Evolutionary conservation across 2,329 filamentous ascomycete species (phyloP).

Genomic region (Metarhizium brunneum): DNA sequence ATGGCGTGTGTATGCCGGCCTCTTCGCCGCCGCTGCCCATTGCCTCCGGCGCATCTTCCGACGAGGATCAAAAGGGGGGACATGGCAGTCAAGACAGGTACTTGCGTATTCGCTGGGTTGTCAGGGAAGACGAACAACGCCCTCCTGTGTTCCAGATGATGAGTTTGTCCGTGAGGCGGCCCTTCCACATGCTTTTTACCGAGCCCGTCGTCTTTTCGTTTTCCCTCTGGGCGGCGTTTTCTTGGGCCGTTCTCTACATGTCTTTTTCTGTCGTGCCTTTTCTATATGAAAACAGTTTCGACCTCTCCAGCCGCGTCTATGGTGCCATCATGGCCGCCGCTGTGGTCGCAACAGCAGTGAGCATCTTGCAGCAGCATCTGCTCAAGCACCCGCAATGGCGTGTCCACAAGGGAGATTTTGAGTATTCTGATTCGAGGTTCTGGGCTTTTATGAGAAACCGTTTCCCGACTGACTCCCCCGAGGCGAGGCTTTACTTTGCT

Average conservation of each 20-base stretch:
- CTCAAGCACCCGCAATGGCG: slow-evolving; percentile 36
- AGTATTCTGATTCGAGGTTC: slow-evolving; percentile 21
- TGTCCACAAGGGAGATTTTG: slow-evolving; percentile 9
- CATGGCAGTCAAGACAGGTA: slow-evolving; percentile 5
- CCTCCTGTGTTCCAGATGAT: slow-evolving; percentile 62
- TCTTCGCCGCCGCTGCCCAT: slow-evolving; percentile 1
- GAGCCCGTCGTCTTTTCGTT: slow-evolving; percentile 80
- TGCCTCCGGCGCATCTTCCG: slow-evolving; percentile 12
- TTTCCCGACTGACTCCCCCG: slow-evolving; percentile 50
- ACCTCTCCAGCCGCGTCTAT: slow-evolving; percentile 62
- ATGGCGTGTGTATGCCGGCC: slow-evolving; percentile 32
- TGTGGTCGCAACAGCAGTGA: slow-evolving; percentile 55
- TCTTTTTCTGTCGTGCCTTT: slow-evolving; percentile 74
- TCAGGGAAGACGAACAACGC: slow-evolving; percentile 69
- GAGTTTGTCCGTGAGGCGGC: slow-evolving; percentile 62
- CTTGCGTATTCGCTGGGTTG: slow-evolving; percentile 65
- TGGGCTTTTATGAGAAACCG: slow-evolving; percentile 36
- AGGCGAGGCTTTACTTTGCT: slow-evolving; percentile 73
- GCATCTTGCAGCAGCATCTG: slow-evolving; percentile 64
- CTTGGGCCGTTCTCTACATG: slow-evolving; percentile 82
- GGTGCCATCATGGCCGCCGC: slow-evolving; percentile 60
- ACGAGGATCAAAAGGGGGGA: background rate
- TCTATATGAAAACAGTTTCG: slow-evolving; percentile 61
- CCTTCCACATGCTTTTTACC: slow-evolving; percentile 68
- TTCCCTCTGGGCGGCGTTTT: slow-evolving; percentile 81